Percentiles rank a stretch among this genome's conserved stretches.
Evolutionary conservation across 2,329 filamentous ascomycete genomes (phyloP).

Genomic region (Fusarium xyrophilum): DNA sequence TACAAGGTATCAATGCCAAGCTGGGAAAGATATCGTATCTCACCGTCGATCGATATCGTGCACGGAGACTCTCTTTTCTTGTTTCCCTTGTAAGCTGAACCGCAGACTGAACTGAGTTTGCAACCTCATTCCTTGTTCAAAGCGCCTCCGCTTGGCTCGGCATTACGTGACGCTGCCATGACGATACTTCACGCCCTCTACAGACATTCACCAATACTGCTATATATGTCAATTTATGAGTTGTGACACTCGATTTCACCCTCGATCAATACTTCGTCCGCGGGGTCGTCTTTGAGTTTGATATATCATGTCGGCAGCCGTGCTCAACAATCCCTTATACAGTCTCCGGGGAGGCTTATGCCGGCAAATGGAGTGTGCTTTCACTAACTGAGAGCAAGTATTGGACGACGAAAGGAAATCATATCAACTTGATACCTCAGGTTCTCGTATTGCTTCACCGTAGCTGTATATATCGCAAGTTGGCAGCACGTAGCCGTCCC

Average conservation of each 20-base stretch:
- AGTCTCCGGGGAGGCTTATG: background rate
- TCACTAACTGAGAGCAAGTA: background rate
- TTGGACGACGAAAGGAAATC: background rate
- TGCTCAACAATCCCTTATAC: background rate
- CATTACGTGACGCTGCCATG: slow-evolving; percentile 37
- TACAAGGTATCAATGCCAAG: background rate
- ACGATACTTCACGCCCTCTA: slow-evolving; percentile 26
- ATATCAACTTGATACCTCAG: slow-evolving; percentile 8
- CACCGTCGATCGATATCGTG: slow-evolving; percentile 24
- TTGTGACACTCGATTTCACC: background rate
- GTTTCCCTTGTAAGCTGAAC: slow-evolving; percentile 6
- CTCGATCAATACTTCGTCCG: background rate
- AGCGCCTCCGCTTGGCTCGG: slow-evolving; percentile 18
- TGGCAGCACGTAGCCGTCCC: slow-evolving; percentile 29
- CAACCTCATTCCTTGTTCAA: slow-evolving; percentile 16
- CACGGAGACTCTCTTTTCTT: slow-evolving; percentile 19
- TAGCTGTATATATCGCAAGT: slow-evolving; percentile 3
- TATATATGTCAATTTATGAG: background rate
- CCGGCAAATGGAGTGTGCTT: background rate
- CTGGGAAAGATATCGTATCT: slow-evolving; percentile 17
- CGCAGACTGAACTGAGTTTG: slow-evolving; percentile 7
- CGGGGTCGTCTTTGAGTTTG: background rate
- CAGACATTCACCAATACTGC: slow-evolving; percentile 24
- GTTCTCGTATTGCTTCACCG: slow-evolving; percentile 17
- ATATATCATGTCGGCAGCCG: background rate